phyloP scores from a whole-genome alignment of 257 asterid species.

The Penstemon newberryi region DNA sequence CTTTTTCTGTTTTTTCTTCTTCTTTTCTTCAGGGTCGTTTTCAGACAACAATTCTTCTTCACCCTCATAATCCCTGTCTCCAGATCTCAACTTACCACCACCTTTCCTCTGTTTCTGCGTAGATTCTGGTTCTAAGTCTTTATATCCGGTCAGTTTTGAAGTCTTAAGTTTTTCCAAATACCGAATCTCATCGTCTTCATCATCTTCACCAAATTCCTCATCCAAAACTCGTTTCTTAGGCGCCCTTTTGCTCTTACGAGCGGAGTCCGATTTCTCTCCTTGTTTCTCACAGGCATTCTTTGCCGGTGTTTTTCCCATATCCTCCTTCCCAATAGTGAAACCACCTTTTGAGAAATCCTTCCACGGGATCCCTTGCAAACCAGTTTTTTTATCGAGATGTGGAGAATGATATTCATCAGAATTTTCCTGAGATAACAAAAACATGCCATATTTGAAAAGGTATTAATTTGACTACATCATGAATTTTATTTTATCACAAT shows the following conservation, averaged over 20 bases:
- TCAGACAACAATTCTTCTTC: conserved; percentile 57
- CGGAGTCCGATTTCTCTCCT: conserved; percentile 64
- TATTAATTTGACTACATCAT: conserved; percentile 20
- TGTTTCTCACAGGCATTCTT: conserved; percentile 49
- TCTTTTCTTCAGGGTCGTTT: conserved; percentile 56
- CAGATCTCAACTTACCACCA: conserved; percentile 45
- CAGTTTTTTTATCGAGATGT: conserved; percentile 47
- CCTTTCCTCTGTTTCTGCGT: conserved; percentile 43
- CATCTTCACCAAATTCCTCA: conserved; percentile 75
- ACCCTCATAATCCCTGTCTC: conserved; percentile 63
- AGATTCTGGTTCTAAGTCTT: conserved; percentile 54
- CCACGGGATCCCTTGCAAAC: conserved; percentile 59
- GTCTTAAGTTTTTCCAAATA: conserved; percentile 83
- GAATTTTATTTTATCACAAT: conserved; percentile 27
- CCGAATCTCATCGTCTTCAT: conserved; percentile 83
- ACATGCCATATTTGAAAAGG: conserved; percentile 27
- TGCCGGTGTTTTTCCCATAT: conserved; percentile 42
- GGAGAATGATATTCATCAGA: conserved; percentile 51
- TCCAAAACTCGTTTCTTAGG: conserved; percentile 79
- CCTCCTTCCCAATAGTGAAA: conserved; percentile 53
- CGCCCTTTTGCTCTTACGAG: conserved; percentile 85
- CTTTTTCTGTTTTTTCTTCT: conserved; percentile 61
- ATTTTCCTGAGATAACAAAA: conserved; percentile 53
- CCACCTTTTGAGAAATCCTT: conserved; percentile 59
- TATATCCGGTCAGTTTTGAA: conserved; percentile 49